Evolutionary conservation across 2,329 filamentous ascomycete genomes (phyloP), one percentile per base, ranked within the genome.

Genomic region (Aureobasidium vineae): DNA sequence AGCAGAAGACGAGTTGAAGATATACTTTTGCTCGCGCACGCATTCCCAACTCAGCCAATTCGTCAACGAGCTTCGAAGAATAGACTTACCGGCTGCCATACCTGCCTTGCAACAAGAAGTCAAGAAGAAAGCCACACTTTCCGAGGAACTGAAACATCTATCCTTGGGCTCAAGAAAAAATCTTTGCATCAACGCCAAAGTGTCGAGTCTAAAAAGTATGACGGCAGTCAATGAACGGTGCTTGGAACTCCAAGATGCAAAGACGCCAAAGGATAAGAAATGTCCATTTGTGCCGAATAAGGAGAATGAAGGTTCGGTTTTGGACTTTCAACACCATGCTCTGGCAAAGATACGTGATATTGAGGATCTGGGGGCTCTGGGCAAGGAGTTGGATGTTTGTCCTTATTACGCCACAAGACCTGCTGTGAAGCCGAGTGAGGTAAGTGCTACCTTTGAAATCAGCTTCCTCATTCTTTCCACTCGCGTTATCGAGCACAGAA

Each of bases 371-470:
- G 88, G 89, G 23, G 81, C 82, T 16, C 80, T 98, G 1, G 95
- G 95, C 4, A 90, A 88, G 72, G 85, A 88, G 59, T 81, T 97
- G 38, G 86, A 88, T 0, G 85, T 98, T 5, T 99, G 95, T 74
- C 94, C 95, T 0, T 99, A 99, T 76, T 99, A 99, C 77, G 93
- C 94, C n/a, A 94, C 94, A 0, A 85, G 95, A 57, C 85, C 90
- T 2, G 90, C 91, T 0, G 88, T 96, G n/a, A 87, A 88, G 21
- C 85, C 89, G 11, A 90, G 91, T 47, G 93, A 97, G 77, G 84
- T 85, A 69, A 40, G 31, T 26, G 8, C 16, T 19, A 28, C 16
- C 21, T 38, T 23, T 6, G 16, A 6, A 23, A 1, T 23, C 16
- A 53, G 11, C 38, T 36, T 54, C 16, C 15, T 43, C 41, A 54